These are phyloP conservation scores for Scheffersomyces amazonensis DNA, from an alignment of 805 yeast genomes.

Conservation along the genomic window DNA sequence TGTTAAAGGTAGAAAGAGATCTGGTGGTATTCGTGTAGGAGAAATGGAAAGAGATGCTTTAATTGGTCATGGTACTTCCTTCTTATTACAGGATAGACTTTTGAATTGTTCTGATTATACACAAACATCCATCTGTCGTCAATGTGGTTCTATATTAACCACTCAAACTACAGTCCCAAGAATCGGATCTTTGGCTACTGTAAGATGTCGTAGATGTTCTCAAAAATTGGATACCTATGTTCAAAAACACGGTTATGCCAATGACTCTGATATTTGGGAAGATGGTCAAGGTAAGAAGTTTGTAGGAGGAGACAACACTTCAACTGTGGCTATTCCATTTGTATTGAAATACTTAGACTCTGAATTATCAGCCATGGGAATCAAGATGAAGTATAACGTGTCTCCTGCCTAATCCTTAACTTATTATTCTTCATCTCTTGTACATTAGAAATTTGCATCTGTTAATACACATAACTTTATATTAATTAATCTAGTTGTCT, in stretches of 20 bases:
- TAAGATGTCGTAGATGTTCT: conserved; percentile 92
- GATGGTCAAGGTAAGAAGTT: conserved; percentile 93
- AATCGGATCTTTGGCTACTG: conserved; percentile 73
- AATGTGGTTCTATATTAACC: conserved; percentile 88
- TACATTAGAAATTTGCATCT: neutral
- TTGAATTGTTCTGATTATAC: conserved; percentile 95
- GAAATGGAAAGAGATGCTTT: conserved; percentile 99
- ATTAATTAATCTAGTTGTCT: neutral
- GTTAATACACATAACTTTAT: neutral
- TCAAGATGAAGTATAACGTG: conserved; percentile 85
- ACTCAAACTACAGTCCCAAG: conserved; percentile 91
- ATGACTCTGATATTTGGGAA: conserved; percentile 86
- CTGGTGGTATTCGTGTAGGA: conserved; percentile 99
- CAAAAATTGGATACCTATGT: conserved; percentile 57
- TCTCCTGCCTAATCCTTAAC: conserved; percentile 54
- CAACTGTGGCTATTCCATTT: conserved; percentile 94
- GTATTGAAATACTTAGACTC: conserved; percentile 93
- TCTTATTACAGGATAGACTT: conserved; percentile 88
- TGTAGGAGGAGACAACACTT: conserved; percentile 90
- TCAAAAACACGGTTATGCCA: conserved; percentile 46
- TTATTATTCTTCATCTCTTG: too few relatives aligned
- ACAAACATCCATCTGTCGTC: conserved; percentile 83
- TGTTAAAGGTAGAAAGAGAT: conserved; percentile 97
- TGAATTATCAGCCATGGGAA: conserved; percentile 97
- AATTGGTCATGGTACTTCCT: conserved; percentile 97